These are phyloP conservation scores for Myrmaecium sp. DNA, from an alignment of 2,329 filamentous ascomycete genomes.

Conservation along the genomic window DNA sequence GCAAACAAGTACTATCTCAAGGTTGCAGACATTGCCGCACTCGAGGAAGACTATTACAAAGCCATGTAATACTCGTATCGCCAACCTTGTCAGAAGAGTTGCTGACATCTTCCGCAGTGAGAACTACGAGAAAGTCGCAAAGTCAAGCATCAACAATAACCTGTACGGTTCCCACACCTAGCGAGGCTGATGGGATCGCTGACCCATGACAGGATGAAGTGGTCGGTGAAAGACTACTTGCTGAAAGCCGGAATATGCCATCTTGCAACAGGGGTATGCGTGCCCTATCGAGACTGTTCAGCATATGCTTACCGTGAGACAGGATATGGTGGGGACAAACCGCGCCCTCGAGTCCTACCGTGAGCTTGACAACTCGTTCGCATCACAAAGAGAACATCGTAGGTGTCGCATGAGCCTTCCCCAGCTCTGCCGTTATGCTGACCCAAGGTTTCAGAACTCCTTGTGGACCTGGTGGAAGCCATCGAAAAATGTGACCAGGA, in stretches of 20 bases:
- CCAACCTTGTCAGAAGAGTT: conserved; percentile 1
- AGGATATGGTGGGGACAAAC: conserved; percentile 62
- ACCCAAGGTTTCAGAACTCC: too few relatives aligned
- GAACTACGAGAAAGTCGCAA: conserved; percentile 65
- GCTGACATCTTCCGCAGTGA: conserved; percentile 5
- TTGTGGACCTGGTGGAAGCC: conserved; percentile 58
- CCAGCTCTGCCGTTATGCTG: too few relatives aligned
- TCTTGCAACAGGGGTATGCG: conserved; percentile 43
- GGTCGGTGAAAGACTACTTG: conserved; percentile 89
- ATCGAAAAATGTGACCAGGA: conserved; percentile 68
- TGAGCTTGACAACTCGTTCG: conserved; percentile 46
- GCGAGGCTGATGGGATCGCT: too few relatives aligned
- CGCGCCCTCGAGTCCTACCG: conserved; percentile 69
- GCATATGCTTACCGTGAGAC: conserved; percentile 1
- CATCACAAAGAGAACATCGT: conserved; percentile 61
- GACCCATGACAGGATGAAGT: conserved; percentile 56
- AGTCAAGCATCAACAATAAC: conserved; percentile 67
- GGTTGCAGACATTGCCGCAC: conserved; percentile 69
- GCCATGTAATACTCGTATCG: too few relatives aligned
- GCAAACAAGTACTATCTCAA: conserved; percentile 92
- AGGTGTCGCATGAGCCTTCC: too few relatives aligned
- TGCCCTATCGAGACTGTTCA: neutral
- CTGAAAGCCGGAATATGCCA: conserved; percentile 89
- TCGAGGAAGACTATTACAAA: conserved; percentile 71
- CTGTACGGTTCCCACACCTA: conserved; percentile 24